Base-by-base conservation (phyloP, 139 green algal species). In the Medakamo hakoo region DNA sequence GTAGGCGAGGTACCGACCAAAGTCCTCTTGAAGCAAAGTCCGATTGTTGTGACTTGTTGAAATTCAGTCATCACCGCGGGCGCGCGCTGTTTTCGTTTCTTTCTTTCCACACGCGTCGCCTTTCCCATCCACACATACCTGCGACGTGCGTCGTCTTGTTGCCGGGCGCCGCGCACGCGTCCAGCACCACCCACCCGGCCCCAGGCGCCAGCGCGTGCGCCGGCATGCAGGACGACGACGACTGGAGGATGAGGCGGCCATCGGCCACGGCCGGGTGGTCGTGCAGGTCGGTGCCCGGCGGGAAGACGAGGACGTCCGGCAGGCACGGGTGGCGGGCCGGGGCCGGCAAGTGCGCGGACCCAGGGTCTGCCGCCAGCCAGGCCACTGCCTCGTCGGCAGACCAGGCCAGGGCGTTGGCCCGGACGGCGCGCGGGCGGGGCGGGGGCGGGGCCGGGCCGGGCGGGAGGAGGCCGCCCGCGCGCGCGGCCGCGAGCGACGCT, bases 81-180 rank as follows among this genome's bases (percentile, higher is more conserved):
- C 23, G n/a, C n/a, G n/a, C n/a, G n/a, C n/a, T n/a, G n/a, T n/a
- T n/a, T n/a, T n/a, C n/a, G n/a, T n/a, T n/a, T n/a, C n/a, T n/a
- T n/a, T n/a, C n/a, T n/a, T n/a, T n/a, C n/a, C n/a, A n/a, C n/a
- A n/a, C n/a, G 18, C 32, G 30, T 40, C 22, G 4, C 30, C 23
- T 5, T 23, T 16, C 55, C 49, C 22, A 27, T 40, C 4, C 31
- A 16, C 31, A 49, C 49, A 55, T 22, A 73, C 68, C 67, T 66
- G 65, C 91, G 27, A 97, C 56, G 64, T 98, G 92, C 0, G 89
- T 97, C 1, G 92, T 98, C 70, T 98, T 98, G 81, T 98, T 98
- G 57, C 92, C 92, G 1, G 92, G 92, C 3, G 92, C 92, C 0
- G 92, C 88, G 69, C 92, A 98, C 48, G 78, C 84, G 76, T 98